Percentiles rank a stretch among this genome's conserved stretches.
These are phyloP conservation scores for Podospora sp. DNA, from an alignment of 495 filamentous ascomycete species.

Conservation along the genomic window DNA sequence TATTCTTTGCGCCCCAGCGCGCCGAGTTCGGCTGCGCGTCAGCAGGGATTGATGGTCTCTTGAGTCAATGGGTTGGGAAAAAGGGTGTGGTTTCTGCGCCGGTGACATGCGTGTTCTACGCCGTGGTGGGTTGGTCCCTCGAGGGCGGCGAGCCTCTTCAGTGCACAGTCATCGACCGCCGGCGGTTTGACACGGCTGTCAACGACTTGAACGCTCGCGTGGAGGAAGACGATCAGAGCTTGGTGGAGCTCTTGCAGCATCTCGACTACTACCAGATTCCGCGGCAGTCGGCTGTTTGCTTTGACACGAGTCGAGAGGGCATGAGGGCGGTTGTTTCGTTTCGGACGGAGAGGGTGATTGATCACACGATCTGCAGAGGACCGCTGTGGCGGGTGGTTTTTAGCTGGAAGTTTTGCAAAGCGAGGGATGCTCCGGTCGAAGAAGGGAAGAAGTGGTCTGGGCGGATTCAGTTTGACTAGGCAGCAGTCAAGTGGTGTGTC, in stretches of 20 bases:
- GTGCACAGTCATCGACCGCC: background rate
- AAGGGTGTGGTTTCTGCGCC: background rate
- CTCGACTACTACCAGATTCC: conserved; percentile 1
- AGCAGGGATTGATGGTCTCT: background rate
- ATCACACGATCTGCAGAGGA: background rate
- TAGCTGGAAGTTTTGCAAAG: background rate
- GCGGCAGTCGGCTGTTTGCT: background rate
- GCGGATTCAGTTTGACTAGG: too few species aligned
- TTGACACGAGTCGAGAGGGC: background rate
- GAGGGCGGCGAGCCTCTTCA: background rate
- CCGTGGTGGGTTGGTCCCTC: background rate
- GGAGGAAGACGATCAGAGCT: background rate
- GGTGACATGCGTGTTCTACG: background rate
- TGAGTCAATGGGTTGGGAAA: background rate
- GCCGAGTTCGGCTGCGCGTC: background rate
- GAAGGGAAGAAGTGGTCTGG: too few species aligned
- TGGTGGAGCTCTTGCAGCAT: background rate
- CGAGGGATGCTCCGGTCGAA: background rate
- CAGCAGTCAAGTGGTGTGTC: too few species aligned
- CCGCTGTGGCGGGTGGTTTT: background rate
- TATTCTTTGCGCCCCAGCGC: background rate
- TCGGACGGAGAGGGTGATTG: background rate
- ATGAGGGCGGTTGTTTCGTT: background rate
- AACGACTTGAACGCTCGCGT: background rate
- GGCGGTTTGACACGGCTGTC: background rate